These are phyloP conservation scores for Akanthomyces uredinophilus DNA, from an alignment of 2,329 filamentous ascomycete species.

Conservation along the genomic window DNA sequence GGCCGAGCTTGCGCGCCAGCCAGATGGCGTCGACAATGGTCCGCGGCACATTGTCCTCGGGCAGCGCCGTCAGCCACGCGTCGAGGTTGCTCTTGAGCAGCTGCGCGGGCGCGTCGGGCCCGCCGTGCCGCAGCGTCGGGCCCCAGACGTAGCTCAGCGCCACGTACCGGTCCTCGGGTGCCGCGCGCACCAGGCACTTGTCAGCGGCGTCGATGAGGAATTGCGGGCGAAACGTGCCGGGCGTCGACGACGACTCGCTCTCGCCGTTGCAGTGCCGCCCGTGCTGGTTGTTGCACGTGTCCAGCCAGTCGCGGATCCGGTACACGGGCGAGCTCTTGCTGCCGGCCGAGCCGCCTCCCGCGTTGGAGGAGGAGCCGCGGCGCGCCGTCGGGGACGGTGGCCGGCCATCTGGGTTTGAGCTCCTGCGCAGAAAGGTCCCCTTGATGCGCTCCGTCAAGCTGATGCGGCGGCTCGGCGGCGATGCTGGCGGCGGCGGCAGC, in stretches of 20 bases:
- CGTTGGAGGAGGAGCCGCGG: neutral
- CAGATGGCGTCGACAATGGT: constrained; percentile 42
- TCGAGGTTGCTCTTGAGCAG: constrained; percentile 34
- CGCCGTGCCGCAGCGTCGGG: constrained; percentile 22
- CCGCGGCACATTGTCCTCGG: constrained; percentile 34
- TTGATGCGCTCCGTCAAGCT: constrained; percentile 38
- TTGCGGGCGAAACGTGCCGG: constrained; percentile 33
- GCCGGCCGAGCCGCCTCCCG: constrained; percentile 20
- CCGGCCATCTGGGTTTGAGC: constrained; percentile 24
- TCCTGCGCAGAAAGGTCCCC: constrained; percentile 29
- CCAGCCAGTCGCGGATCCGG: constrained; percentile 39
- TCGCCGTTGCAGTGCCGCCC: constrained; percentile 34
- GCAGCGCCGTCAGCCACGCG: constrained; percentile 30
- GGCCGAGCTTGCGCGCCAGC: constrained; percentile 37
- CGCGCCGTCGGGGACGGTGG: constrained; percentile 23
- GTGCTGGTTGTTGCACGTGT: constrained; percentile 38
- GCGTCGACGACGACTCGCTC: constrained; percentile 18
- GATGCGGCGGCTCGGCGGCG: constrained; percentile 31
- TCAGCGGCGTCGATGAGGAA: constrained; percentile 39
- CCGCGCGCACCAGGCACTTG: constrained; percentile 33
- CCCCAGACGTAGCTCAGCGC: constrained; percentile 45
- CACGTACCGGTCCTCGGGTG: constrained; percentile 36
- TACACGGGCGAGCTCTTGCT: constrained; percentile 31
- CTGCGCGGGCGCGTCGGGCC: constrained; percentile 25
- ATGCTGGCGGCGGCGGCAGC: constrained; percentile 10